Percentiles rank a stretch among this genome's conserved stretches.
These are phyloP conservation scores for Cudoniella acicularis DNA, from an alignment of 495 filamentous ascomycete genomes.

Conservation along the genomic window DNA sequence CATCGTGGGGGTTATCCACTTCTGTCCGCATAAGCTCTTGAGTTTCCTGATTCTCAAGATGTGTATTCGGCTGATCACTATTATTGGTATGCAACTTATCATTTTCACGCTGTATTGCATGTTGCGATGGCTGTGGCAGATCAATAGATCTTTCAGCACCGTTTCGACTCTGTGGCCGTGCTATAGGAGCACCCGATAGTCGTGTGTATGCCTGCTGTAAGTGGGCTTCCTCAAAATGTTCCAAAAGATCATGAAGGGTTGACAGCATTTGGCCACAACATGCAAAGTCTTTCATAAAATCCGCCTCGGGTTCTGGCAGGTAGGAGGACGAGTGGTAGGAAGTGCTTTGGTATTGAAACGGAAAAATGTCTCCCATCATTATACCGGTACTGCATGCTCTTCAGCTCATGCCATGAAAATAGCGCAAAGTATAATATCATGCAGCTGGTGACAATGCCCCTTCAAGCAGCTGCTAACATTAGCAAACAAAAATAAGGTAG, in stretches of 20 bases:
- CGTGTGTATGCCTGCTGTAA: neutral
- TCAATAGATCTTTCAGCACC: conserved; percentile 57
- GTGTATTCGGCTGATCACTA: conserved; percentile 22
- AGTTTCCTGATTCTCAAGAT: conserved; percentile 53
- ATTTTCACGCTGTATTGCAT: conserved; percentile 30
- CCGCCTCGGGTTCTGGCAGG: neutral
- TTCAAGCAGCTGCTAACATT: too few species aligned
- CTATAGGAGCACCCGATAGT: too few species aligned
- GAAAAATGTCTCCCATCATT: neutral
- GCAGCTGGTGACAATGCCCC: too few species aligned
- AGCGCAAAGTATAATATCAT: too few species aligned
- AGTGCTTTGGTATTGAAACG: neutral
- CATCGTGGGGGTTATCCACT: conserved; percentile 60
- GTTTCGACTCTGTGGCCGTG: too few species aligned
- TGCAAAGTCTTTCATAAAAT: neutral
- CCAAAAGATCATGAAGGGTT: neutral
- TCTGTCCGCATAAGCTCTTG: conserved; percentile 52
- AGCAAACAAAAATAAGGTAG: too few species aligned
- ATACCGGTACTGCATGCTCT: neutral
- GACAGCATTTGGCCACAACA: neutral
- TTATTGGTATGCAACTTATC: conserved; percentile 12
- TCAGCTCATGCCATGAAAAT: neutral
- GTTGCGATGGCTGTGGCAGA: conserved; percentile 50
- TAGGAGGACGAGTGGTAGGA: neutral
- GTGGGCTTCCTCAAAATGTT: neutral